Base-by-base conservation (phyloP, 2,329 filamentous ascomycete genomes). In the Periconia macrospinosa region DNA sequence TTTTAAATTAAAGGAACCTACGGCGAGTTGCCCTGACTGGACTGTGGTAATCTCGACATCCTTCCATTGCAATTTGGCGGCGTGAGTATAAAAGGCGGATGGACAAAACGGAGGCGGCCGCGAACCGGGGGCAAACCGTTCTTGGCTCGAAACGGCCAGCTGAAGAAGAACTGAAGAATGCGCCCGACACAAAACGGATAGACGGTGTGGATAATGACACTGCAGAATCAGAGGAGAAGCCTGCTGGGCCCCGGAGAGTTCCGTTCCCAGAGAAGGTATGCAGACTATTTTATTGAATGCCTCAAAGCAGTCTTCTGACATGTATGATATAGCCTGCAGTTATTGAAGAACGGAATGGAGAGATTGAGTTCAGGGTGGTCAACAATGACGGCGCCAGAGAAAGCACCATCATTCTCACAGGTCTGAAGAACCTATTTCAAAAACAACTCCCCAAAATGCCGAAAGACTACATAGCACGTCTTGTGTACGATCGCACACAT, bases 401-500 rank as follows among this genome's bases (percentile, higher is more conserved):
- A 68, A 95, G 90, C 69, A 87, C 92, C 61, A 95, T 97, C 69
- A 95, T 99, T 64, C 81, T 99, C 54, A 97, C 93, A 0, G 94
- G 94, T 14, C 81, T 99, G 51, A 99, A 97, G 73, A 96, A 92
- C 70, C 95, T 99, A 60, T 97, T 99, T 68, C 94, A 99, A 73
- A 97, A 97, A 66, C 94, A 99, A 71, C 81, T 99, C 6, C 94
- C 94, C 0, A 97, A 97, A 76, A 99, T 99, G 94, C 94, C 94
- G 14, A 97, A 97, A 75, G 94, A 97, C 70, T 99, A 99, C 73
- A 97, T 99, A 65, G 94, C 94, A 3, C 90, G 94, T 40, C 85
- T 99, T 8, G 94, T 99, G 54, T 99, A 99, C 77, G 94, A 99
- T 75, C 88, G 94, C 49, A 96, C 93, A 6, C 94, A 99, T 78